Evolutionary conservation across 2,329 filamentous ascomycete species (phyloP).

Genomic region (Nakataea oryzae): DNA sequence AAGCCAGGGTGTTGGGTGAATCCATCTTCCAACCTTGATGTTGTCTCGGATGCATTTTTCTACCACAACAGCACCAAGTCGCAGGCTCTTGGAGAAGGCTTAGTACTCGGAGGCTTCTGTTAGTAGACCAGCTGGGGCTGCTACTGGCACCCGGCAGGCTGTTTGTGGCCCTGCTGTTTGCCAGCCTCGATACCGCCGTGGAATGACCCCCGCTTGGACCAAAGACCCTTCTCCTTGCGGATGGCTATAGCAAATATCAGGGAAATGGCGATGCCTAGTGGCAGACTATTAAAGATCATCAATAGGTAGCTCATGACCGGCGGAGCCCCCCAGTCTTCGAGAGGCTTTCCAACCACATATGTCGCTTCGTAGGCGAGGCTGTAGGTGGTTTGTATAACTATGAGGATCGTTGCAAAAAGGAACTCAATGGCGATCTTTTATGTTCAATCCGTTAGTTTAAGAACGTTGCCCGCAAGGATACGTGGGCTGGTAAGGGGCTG

Average conservation of each 20-base stretch:
- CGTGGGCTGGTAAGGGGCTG: too few species aligned
- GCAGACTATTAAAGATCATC: background rate
- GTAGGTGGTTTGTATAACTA: conserved; percentile 15
- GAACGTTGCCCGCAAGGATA: background rate
- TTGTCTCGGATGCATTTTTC: background rate
- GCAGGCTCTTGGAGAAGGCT: background rate
- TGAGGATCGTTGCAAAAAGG: conserved; percentile 20
- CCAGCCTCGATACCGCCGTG: conserved; percentile 1
- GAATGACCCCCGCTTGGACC: conserved; percentile 12
- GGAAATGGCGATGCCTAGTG: conserved; percentile 1
- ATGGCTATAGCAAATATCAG: conserved; percentile 12
- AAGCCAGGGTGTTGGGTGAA: too few species aligned
- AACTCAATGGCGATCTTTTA: conserved; percentile 18
- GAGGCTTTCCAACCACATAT: background rate
- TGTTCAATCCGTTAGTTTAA: background rate
- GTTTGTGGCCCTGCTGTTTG: background rate
- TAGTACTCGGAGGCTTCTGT: background rate
- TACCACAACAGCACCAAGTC: too few species aligned
- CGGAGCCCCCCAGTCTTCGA: background rate
- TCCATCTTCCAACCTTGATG: too few species aligned
- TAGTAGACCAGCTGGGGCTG: background rate
- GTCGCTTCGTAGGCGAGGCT: conserved; percentile 7
- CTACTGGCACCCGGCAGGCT: background rate
- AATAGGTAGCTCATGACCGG: background rate
- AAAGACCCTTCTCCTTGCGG: conserved; percentile 14